Conservation (phyloP, 2,329 filamentous ascomycete species). For the Arachnomyces sp. region DNA sequence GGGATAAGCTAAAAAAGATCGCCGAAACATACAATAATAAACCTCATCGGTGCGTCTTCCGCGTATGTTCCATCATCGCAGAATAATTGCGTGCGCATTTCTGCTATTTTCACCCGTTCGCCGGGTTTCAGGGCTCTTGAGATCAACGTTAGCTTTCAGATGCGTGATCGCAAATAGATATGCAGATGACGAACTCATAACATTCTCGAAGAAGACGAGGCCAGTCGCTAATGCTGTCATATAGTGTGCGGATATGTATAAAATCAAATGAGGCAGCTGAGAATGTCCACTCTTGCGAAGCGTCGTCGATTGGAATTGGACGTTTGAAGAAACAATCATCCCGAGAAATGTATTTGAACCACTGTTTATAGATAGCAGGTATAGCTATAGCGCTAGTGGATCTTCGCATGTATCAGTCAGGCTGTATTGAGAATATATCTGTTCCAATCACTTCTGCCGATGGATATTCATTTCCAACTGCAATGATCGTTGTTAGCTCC, state of each 20-base stretch:
- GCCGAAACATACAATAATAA: conserved; percentile 8
- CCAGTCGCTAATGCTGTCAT: conserved; percentile 32
- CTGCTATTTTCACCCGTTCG: too few species aligned
- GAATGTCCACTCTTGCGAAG: conserved; percentile 33
- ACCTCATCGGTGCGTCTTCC: conserved; percentile 5
- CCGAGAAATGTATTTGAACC: too few species aligned
- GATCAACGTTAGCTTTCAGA: too few species aligned
- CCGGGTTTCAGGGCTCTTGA: too few species aligned
- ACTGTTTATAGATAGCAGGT: too few species aligned
- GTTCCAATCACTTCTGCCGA: conserved; percentile 20
- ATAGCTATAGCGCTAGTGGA: neutral
- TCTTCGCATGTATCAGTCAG: conserved; percentile 7
- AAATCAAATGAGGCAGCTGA: conserved; percentile 27
- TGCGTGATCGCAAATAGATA: too few species aligned
- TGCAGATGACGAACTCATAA: too few species aligned
- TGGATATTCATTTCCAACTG: conserved; percentile 24
- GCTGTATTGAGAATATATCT: conserved; percentile 24
- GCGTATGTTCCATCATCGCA: conserved; percentile 13
- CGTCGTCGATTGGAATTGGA: conserved; percentile 40
- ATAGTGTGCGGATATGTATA: conserved; percentile 33
- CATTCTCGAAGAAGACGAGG: too few species aligned
- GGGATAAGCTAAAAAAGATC: neutral
- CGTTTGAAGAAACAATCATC: conserved; percentile 28
- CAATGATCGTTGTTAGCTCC: neutral
- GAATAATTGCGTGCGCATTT: conserved; percentile 5